Conservation (phyloP, 2,329 filamentous ascomycete genomes). For the Monosporascus sp. region DNA sequence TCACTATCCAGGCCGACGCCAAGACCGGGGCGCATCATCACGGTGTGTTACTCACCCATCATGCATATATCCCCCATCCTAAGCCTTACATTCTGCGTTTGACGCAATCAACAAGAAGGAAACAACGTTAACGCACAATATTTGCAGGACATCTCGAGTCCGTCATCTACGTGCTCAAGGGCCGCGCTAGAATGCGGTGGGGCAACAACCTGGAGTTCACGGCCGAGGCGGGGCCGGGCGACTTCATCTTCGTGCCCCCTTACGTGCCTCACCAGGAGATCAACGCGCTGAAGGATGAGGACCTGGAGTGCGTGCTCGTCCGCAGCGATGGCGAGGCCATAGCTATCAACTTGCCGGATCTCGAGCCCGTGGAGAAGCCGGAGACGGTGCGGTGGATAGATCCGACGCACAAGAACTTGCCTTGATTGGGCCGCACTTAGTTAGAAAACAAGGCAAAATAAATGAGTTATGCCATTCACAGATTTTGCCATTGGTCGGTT, state of each 20-base stretch:
- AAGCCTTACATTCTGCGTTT: no score
- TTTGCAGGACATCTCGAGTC: slow-evolving; percentile 31
- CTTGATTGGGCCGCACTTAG: not conserved
- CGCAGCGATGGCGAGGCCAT: slow-evolving; percentile 37
- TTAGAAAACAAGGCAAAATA: no score
- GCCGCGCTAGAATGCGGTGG: slow-evolving; percentile 39
- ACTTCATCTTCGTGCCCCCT: slow-evolving; percentile 41
- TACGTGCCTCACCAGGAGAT: slow-evolving; percentile 41
- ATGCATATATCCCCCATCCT: not conserved
- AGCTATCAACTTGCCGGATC: slow-evolving; percentile 36
- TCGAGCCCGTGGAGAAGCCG: slow-evolving; percentile 36
- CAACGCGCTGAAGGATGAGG: slow-evolving; percentile 35
- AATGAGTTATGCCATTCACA: no score
- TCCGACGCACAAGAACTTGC: slow-evolving; percentile 29
- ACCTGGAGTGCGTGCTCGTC: slow-evolving; percentile 36
- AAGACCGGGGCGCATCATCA: slow-evolving; percentile 40
- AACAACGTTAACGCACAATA: not conserved
- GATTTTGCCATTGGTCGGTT: no score
- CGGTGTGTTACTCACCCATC: slow-evolving; percentile 12
- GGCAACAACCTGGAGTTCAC: slow-evolving; percentile 38
- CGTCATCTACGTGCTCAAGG: slow-evolving; percentile 39
- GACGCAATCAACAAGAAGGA: no score
- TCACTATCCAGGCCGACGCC: slow-evolving; percentile 36
- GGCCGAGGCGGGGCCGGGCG: slow-evolving; percentile 38
- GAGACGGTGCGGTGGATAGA: slow-evolving; percentile 39